Evolutionary conservation across 2,329 filamentous ascomycete species (phyloP).

Genomic region (Aureobasidium sp.): DNA sequence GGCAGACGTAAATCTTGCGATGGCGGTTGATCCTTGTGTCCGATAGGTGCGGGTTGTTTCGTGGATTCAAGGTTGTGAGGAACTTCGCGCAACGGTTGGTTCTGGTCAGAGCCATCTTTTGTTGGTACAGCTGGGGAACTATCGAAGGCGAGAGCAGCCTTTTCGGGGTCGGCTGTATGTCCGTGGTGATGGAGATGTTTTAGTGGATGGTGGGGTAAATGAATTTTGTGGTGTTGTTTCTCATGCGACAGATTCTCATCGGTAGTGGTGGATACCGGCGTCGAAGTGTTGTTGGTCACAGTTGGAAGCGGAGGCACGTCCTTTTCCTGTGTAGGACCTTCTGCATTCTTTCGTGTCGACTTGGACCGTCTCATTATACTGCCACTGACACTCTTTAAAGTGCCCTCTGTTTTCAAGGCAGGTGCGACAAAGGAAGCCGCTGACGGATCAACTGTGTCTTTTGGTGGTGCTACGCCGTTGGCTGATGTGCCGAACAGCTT

Average conservation of each 20-base stretch:
- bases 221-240: slow-evolving; percentile 32
- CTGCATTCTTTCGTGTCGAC: slow-evolving; percentile 39
- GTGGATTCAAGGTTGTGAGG: slow-evolving; percentile 34
- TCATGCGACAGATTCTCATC: slow-evolving; percentile 42
- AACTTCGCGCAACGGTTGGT: slow-evolving; percentile 33
- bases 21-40: slow-evolving; percentile 35
- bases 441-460: slow-evolving; percentile 31
- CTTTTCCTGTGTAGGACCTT: slow-evolving; percentile 28
- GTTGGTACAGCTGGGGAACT: background rate
- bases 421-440: slow-evolving; percentile 21
- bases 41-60: slow-evolving; percentile 31
- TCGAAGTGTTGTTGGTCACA: slow-evolving; percentile 39
- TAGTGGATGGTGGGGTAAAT: slow-evolving; percentile 34
- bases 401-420: slow-evolving; percentile 26
- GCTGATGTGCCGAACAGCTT: slow-evolving; percentile 66
- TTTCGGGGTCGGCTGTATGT: slow-evolving; percentile 11
- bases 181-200: slow-evolving; percentile 21
- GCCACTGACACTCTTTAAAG: slow-evolving; percentile 51
- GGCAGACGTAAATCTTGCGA: slow-evolving; percentile 39
- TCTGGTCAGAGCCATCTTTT: slow-evolving; percentile 19
- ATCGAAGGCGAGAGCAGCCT: background rate
- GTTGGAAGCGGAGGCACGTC: slow-evolving; percentile 6
- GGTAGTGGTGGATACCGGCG: slow-evolving; percentile 70
- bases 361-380: slow-evolving; percentile 69
- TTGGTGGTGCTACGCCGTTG: slow-evolving; percentile 35